A percentile compares a stretch with the other conserved stretches of the same genome.
Evolutionary conservation across 495 filamentous ascomycete genomes (phyloP).

Genomic region (Clohesyomyces aquaticus): DNA sequence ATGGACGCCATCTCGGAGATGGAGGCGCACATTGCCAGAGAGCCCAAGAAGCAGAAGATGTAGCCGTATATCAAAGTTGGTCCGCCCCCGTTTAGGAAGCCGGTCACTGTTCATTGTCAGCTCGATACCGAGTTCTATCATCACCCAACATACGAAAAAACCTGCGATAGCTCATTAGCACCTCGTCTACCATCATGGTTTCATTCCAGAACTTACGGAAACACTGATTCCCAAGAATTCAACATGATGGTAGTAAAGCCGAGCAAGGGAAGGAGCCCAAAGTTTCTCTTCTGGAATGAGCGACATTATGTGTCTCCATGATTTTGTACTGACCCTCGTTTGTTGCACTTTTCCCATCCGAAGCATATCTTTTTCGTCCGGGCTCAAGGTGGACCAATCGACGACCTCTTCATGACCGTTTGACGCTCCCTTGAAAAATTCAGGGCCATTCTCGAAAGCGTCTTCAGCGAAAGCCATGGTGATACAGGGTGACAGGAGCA

Average conservation of each 20-base stretch:
- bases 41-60: conserved; percentile 22
- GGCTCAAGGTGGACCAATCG: neutral
- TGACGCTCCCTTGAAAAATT: neutral
- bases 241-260: conserved; percentile 21
- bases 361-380: conserved; percentile 15
- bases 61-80: conserved; percentile 16
- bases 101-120: conserved; percentile 2
- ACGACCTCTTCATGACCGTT: neutral
- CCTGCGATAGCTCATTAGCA: neutral
- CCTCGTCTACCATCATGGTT: neutral
- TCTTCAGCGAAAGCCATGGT: neutral
- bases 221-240: conserved; percentile 19
- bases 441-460: neutral
- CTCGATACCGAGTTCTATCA: neutral
- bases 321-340: conserved; percentile 3
- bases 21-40: conserved; percentile 16
- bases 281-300: conserved; percentile 15
- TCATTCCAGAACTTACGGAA: conserved; percentile 5
- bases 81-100: conserved; percentile 18
- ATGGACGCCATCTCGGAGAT: conserved; percentile 25
- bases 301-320: neutral
- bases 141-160: neutral
- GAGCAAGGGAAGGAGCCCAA: conserved; percentile 10
- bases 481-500: neutral
- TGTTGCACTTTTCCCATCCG: conserved; percentile 24